Conservation (phyloP, 306 rosid genomes). For the Argentina anserina region DNA sequence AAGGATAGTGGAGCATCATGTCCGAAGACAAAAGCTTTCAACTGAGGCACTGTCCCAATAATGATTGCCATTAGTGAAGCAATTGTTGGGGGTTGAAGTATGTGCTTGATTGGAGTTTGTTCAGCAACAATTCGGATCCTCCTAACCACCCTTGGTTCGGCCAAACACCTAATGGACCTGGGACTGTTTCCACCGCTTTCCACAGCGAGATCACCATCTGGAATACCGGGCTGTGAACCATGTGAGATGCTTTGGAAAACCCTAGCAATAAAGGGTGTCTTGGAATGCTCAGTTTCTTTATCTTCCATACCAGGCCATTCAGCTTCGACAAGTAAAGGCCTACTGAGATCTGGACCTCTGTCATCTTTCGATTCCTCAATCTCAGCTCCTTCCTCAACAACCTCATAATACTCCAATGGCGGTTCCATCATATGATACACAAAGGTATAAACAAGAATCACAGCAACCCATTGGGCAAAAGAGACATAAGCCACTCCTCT, state of each 20-base stretch:
- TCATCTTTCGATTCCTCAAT: constrained; percentile 30
- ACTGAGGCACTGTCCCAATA: constrained; percentile 65
- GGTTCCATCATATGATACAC: constrained; percentile 99
- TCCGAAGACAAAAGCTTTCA: constrained; percentile 67
- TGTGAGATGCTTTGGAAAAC: constrained; percentile 51
- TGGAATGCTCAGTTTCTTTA: constrained; percentile 80
- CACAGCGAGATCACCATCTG: constrained; percentile 39
- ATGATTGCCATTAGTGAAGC: constrained; percentile 80
- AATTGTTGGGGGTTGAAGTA: constrained; percentile 86
- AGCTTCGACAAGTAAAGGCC: constrained; percentile 86
- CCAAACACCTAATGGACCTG: constrained; percentile 65
- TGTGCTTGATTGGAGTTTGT: constrained; percentile 75
- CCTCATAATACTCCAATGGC: constrained; percentile 62
- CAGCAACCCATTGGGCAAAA: constrained; percentile 82
- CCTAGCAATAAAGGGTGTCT: constrained; percentile 71
- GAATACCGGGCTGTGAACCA: constrained; percentile 39
- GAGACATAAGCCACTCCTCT: constrained; percentile 91
- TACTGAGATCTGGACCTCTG: constrained; percentile 43
- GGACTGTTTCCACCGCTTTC: constrained; percentile 53
- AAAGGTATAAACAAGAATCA: constrained; percentile 76
- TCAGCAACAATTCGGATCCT: constrained; percentile 71
- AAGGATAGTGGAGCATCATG: constrained; percentile 62
- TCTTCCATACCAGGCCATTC: constrained; percentile 98
- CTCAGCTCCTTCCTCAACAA: constrained; percentile 58
- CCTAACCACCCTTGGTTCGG: constrained; percentile 78